Conservation (phyloP, 768 basidiomycete species). For the Psilocybe cyanescens region DNA sequence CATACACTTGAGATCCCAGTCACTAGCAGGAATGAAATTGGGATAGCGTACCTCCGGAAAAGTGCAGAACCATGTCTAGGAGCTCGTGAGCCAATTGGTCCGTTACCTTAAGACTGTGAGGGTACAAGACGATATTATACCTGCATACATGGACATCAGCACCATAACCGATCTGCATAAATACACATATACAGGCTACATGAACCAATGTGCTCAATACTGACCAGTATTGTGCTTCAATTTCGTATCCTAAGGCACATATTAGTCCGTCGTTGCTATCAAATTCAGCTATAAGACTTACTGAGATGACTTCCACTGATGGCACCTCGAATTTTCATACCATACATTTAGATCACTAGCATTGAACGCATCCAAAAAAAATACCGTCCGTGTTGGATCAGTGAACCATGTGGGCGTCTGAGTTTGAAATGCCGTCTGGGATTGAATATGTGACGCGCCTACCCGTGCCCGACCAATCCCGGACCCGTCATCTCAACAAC, state of each 20-base stretch:
- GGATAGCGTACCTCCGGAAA: slow-evolving; percentile 33
- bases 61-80: slow-evolving; percentile 39
- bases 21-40: no score
- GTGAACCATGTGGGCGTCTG: no score
- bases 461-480: no score
- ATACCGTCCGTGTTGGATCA: slow-evolving; percentile 43
- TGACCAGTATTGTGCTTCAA: slow-evolving; percentile 47
- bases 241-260: slow-evolving; percentile 34
- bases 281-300: slow-evolving; percentile 25
- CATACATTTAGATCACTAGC: slow-evolving; percentile 25
- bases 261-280: background rate
- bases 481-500: no score
- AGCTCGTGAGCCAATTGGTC: slow-evolving; percentile 34
- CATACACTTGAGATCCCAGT: no score
- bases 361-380: slow-evolving; percentile 52
- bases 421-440: no score
- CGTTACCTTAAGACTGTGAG: slow-evolving; percentile 29
- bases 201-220: background rate
- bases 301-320: slow-evolving; percentile 42
- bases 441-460: no score
- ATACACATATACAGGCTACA: no score
- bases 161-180: no score
- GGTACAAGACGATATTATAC: slow-evolving; percentile 40
- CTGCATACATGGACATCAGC: slow-evolving; percentile 18
- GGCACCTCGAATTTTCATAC: slow-evolving; percentile 38